A percentile compares a stretch with the other conserved stretches of the same genome.
These are phyloP conservation scores for Thielaviopsis musarum DNA, from an alignment of 2,329 filamentous ascomycete species.

Conservation along the genomic window DNA sequence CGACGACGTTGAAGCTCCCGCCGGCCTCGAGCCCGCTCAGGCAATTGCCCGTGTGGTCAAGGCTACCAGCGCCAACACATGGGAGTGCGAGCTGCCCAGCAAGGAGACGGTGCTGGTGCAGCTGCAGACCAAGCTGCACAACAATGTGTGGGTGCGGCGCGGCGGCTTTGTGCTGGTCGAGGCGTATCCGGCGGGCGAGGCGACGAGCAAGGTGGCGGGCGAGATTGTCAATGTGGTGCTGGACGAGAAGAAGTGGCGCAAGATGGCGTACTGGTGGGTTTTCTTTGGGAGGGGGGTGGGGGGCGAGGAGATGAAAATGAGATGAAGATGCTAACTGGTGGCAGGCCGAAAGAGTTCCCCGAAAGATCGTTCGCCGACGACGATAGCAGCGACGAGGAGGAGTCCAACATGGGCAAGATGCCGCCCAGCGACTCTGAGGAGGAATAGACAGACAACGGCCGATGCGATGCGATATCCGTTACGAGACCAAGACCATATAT, in stretches of 20 bases:
- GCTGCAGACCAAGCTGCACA: slow-evolving; percentile 70
- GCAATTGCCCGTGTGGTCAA: slow-evolving; percentile 62
- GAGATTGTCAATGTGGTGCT: slow-evolving; percentile 88
- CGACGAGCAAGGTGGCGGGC: slow-evolving; percentile 64
- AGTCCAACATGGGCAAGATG: slow-evolving; percentile 71
- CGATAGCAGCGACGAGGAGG: slow-evolving; percentile 45
- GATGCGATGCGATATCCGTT: background rate
- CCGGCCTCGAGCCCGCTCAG: slow-evolving; percentile 28
- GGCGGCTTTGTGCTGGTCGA: slow-evolving; percentile 79
- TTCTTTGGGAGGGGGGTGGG: background rate
- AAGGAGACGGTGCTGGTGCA: slow-evolving; percentile 56
- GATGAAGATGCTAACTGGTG: background rate
- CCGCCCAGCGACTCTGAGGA: slow-evolving; percentile 68
- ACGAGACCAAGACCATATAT: slow-evolving; percentile 16
- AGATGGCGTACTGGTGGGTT: slow-evolving; percentile 66
- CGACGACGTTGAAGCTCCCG: slow-evolving; percentile 8
- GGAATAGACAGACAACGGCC: slow-evolving; percentile 12
- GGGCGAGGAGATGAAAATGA: background rate
- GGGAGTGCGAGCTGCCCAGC: slow-evolving; percentile 57
- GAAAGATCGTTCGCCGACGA: slow-evolving; percentile 24
- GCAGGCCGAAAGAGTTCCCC: slow-evolving; percentile 51
- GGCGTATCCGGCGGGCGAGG: slow-evolving; percentile 41
- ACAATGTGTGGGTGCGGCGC: slow-evolving; percentile 83
- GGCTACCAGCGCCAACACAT: slow-evolving; percentile 78
- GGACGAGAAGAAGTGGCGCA: slow-evolving; percentile 84